Evolutionary conservation across 371 early-diverging fungal genomes (phyloP).

Genomic region (Lichtheimia ramosa): DNA sequence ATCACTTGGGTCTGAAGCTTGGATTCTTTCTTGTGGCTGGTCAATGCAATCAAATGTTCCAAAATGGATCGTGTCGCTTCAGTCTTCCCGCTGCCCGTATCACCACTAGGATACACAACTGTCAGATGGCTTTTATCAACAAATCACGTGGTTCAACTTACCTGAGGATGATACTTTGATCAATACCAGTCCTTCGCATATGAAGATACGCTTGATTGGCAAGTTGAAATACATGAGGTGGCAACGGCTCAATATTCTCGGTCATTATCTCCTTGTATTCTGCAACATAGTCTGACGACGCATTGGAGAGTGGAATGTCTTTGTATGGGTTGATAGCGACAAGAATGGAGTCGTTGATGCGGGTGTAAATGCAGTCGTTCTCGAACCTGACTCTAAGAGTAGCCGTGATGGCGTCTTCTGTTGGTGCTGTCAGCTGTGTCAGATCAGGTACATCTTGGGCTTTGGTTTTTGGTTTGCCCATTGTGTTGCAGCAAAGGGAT

Average conservation of each 20-base stretch:
- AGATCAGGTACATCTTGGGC: slow-evolving; percentile 31
- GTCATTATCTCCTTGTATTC: slow-evolving; percentile 60
- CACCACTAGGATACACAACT: slow-evolving; percentile 63
- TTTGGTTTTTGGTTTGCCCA: slow-evolving; percentile 21
- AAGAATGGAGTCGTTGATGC: slow-evolving; percentile 63
- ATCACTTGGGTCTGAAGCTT: slow-evolving; percentile 75
- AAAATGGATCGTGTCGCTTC: slow-evolving; percentile 64
- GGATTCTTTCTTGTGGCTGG: slow-evolving; percentile 80
- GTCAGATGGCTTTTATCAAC: neutral
- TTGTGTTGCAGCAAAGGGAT: neutral
- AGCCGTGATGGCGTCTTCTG: slow-evolving; percentile 46
- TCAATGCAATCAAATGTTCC: slow-evolving; percentile 70
- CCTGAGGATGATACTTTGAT: slow-evolving; percentile 75
- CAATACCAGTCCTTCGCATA: slow-evolving; percentile 85
- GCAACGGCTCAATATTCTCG: slow-evolving; percentile 45
- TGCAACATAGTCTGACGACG: slow-evolving; percentile 72
- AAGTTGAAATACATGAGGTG: slow-evolving; percentile 87
- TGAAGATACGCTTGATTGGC: slow-evolving; percentile 72
- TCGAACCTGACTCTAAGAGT: slow-evolving; percentile 56
- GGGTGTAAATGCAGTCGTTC: slow-evolving; percentile 60
- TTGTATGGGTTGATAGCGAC: slow-evolving; percentile 53
- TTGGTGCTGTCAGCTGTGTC: slow-evolving; percentile 20
- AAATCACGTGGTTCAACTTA: slow-evolving; percentile 18
- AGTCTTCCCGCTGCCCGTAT: slow-evolving; percentile 90
- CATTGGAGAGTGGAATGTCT: slow-evolving; percentile 33